Conservation (phyloP, 2,329 filamentous ascomycete species). For the Xylariaceae sp. region DNA sequence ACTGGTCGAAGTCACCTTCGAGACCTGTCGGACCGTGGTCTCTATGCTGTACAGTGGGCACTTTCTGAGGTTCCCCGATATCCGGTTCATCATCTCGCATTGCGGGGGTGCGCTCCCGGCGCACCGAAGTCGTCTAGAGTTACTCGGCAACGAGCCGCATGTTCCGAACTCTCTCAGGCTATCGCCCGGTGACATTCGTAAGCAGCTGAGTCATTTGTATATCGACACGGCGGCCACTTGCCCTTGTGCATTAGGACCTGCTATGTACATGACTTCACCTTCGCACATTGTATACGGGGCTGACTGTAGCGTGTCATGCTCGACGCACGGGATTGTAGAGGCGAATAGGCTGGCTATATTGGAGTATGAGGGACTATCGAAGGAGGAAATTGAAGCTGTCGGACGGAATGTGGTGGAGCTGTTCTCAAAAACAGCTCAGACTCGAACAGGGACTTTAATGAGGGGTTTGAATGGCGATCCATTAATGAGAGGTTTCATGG, state of each 20-base stretch:
- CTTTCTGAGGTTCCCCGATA: neutral
- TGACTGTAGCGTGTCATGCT: constrained; percentile 10
- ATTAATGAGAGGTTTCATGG: neutral
- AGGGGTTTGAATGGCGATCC: neutral
- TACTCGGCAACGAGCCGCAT: neutral
- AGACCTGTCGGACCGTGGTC: neutral
- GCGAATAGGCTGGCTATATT: neutral
- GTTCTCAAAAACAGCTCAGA: neutral
- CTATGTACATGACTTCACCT: neutral
- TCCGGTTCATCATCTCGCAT: neutral
- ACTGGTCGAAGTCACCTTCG: constrained; percentile 10
- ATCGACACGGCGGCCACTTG: constrained; percentile 8
- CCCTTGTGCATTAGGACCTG: neutral
- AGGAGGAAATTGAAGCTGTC: neutral
- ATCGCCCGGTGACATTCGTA: neutral
- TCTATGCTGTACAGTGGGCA: constrained; percentile 8
- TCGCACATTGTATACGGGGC: constrained; percentile 7
- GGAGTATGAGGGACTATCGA: neutral
- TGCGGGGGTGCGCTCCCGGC: constrained; percentile 4
- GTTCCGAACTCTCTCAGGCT: neutral
- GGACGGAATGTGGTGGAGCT: neutral
- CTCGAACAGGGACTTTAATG: neutral
- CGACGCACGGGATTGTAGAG: constrained; percentile 1
- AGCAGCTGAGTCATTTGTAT: neutral
- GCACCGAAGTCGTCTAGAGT: neutral